Evolutionary conservation across 1,284 basidiomycete genomes (phyloP).

Genomic region (Trichosporon sp.): DNA sequence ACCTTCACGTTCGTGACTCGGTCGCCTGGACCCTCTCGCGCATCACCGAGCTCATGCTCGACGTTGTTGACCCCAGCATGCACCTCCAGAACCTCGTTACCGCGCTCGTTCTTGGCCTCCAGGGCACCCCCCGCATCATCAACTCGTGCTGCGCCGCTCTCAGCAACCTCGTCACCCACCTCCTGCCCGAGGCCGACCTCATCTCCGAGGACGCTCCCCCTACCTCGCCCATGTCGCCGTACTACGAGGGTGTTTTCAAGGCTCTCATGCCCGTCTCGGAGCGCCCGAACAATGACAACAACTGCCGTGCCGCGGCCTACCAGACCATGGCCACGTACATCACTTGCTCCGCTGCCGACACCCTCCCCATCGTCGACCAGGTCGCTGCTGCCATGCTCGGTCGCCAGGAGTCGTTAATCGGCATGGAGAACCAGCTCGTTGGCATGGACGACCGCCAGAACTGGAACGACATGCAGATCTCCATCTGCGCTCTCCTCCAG

Average conservation of each 20-base stretch:
- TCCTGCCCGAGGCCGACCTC: constrained; percentile 63
- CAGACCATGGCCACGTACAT: constrained; percentile 90
- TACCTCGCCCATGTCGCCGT: constrained; percentile 73
- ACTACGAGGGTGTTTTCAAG: constrained; percentile 82
- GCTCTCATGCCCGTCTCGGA: constrained; percentile 83
- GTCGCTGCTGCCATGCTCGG: constrained; percentile 78
- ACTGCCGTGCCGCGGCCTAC: constrained; percentile 93
- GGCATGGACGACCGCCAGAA: constrained; percentile 96
- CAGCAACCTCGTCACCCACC: constrained; percentile 89
- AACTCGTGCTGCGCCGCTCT: constrained; percentile 96
- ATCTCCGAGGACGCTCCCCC: constrained; percentile 58
- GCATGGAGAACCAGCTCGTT: constrained; percentile 87
- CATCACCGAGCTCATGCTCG: constrained; percentile 88
- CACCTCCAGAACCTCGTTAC: constrained; percentile 83
- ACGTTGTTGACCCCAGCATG: constrained; percentile 83
- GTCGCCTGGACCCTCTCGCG: constrained; percentile 97
- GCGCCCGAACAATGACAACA: constrained; percentile 79
- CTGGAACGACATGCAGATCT: constrained; percentile 98
- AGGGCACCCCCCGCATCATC: constrained; percentile 71
- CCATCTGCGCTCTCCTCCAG: constrained; percentile 88
- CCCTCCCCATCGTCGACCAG: constrained; percentile 78
- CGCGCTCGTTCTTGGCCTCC: constrained; percentile 80
- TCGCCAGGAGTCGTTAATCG: constrained; percentile 85
- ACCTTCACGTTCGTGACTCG: constrained; percentile 90
- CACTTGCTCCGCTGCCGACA: constrained; percentile 77